These are phyloP conservation scores for Diplodia intermedia DNA, from an alignment of 2,329 filamentous ascomycete genomes.

Conservation along the genomic window DNA sequence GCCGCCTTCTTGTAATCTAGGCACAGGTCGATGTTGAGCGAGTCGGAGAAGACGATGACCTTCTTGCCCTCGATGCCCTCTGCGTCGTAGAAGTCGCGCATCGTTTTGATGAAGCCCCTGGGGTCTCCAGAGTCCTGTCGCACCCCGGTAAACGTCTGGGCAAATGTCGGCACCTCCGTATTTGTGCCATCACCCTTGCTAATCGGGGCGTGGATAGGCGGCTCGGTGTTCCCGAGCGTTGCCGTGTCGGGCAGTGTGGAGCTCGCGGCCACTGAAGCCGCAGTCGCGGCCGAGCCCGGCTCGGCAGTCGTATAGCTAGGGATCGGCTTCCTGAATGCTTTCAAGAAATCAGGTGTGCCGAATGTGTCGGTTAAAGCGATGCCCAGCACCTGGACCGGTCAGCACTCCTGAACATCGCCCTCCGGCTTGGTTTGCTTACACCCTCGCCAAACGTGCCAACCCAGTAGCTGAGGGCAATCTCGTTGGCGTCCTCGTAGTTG, in stretches of 20 bases:
- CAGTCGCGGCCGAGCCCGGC: slow-evolving; percentile 49
- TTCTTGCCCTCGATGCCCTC: slow-evolving; percentile 81
- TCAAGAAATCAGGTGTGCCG: slow-evolving; percentile 86
- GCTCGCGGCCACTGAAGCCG: slow-evolving; percentile 51
- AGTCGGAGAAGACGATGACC: slow-evolving; percentile 93
- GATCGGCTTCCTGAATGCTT: slow-evolving; percentile 77
- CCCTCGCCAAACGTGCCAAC: slow-evolving; percentile 86
- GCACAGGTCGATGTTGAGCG: slow-evolving; percentile 87
- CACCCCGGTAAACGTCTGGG: slow-evolving; percentile 81
- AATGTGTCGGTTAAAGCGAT: slow-evolving; percentile 97
- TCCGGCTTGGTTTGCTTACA: slow-evolving; percentile 46
- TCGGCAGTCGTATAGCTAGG: slow-evolving; percentile 53
- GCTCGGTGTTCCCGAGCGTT: slow-evolving; percentile 49
- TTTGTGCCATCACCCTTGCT: slow-evolving; percentile 36
- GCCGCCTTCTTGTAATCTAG: slow-evolving; percentile 87
- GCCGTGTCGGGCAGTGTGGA: slow-evolving; percentile 52
- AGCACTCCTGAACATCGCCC: slow-evolving; percentile 14
- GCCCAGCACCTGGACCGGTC: slow-evolving; percentile 65
- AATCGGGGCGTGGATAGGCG: slow-evolving; percentile 55
- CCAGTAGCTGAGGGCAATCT: slow-evolving; percentile 86
- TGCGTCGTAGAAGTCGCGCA: slow-evolving; percentile 80
- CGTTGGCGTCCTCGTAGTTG: slow-evolving; percentile 84
- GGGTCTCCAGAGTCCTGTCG: slow-evolving; percentile 93
- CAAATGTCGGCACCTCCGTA: slow-evolving; percentile 66
- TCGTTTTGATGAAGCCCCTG: slow-evolving; percentile 75